phyloP scores from a whole-genome alignment of 2,329 filamentous ascomycete species.

The Lachnellula hyalina region DNA sequence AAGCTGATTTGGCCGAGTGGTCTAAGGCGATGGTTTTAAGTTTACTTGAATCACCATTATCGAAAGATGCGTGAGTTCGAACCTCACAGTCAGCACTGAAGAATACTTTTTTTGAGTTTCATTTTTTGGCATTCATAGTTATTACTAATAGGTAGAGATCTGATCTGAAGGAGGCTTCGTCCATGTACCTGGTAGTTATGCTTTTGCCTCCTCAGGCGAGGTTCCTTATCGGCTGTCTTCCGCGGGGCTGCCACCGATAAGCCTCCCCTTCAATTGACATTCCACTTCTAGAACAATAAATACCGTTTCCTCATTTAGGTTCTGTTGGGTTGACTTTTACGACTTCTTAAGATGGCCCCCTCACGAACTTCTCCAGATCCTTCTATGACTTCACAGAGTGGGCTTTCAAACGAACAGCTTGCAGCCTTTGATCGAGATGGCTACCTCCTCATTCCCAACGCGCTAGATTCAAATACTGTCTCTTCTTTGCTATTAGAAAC shows the following conservation, averaged over 20 bases:
- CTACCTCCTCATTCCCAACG: slow-evolving; percentile 81
- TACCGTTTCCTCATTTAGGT: too few relatives aligned
- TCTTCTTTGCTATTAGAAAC: slow-evolving; percentile 68
- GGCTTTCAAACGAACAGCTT: slow-evolving; percentile 68
- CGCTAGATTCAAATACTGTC: slow-evolving; percentile 62
- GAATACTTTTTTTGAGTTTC: slow-evolving; percentile 4
- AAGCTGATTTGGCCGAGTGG: slow-evolving; percentile 11
- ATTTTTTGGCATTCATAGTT: not conserved
- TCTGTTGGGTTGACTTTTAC: not conserved
- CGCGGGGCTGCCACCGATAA: not conserved
- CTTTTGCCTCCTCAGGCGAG: not conserved
- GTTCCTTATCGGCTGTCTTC: not conserved
- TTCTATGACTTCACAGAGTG: slow-evolving; percentile 28
- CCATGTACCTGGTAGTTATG: not conserved
- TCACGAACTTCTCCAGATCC: slow-evolving; percentile 19
- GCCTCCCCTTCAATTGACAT: too few relatives aligned
- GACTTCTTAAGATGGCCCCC: slow-evolving; percentile 17
- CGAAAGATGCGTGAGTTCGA: slow-evolving; percentile 31
- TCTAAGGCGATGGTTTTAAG: slow-evolving; percentile 31
- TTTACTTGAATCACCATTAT: slow-evolving; percentile 25
- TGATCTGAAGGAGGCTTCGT: too few relatives aligned
- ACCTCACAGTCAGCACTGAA: slow-evolving; percentile 24
- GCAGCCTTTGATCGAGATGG: slow-evolving; percentile 73
- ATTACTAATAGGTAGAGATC: too few relatives aligned
- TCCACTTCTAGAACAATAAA: too few relatives aligned